Base-by-base conservation (phyloP, 495 filamentous ascomycete species). In the Massariosphaeria phaeospora region DNA sequence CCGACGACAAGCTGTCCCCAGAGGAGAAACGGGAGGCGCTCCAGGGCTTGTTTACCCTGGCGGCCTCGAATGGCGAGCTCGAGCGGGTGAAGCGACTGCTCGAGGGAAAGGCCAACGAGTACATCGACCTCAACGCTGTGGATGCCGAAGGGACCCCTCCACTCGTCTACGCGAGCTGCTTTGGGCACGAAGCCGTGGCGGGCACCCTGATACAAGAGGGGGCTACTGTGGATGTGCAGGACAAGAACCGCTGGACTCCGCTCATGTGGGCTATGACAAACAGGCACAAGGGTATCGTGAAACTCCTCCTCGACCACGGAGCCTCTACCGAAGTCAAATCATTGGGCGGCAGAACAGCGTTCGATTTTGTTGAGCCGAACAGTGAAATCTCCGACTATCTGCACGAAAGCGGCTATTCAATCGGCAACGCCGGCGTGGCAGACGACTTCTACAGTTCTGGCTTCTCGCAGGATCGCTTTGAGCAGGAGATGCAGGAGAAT, bases 261-360 rank as follows among this genome's bases (percentile, higher is more conserved):
- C 73, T 99, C 62, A 99, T 97, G 93, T 99, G 93, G 93, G 93
- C 93, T 26, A 97, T 96, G 89, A 97, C 93, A 33, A 99, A 97
- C 67, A 76, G 90, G 57, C 93, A 99, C 67, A 96, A 96, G 69
- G 83, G 82, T 25, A 97, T 99, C 62, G 89, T 89, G 20, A 96
- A 96, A 64, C 74, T 87, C 13, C 72, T 99, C 18, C 76, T 99
- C 26, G 91, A 97, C 63, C 84, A 91, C 65, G 94, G 94, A 2
- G 93, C 93, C 12, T 96, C 89, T n/a, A 81, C 90, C 18, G 90
- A 96, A 67, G 85, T 93, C 52, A 95, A 93, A 68, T 97, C 93
- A 0, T 89, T 88, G 0, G 87, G 87, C 1, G 93, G 93, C 27
- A 82, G 94, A 57, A 97, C 90, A n/a, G 93, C 93, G 0, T 89